Percentiles rank a stretch among this genome's conserved stretches.
Conservation (phyloP, 352 stramenopile genomes). For the Phytophthora macrochlamydospora region DNA sequence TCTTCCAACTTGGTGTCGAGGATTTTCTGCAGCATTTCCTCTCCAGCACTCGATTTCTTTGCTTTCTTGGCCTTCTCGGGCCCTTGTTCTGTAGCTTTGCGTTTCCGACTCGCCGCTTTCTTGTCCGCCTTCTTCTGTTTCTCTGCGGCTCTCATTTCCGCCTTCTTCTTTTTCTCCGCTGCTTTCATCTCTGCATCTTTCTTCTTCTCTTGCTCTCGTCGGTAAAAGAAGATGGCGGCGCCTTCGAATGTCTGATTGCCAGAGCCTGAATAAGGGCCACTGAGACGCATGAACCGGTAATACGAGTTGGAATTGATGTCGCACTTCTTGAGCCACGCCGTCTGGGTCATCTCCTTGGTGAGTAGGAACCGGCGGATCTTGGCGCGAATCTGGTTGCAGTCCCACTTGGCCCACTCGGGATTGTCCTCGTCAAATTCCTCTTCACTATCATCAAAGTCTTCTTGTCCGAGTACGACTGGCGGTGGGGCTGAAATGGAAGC, state of each 20-base stretch:
- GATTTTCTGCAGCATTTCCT: conserved; percentile 43
- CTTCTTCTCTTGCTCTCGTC: conserved; percentile 32
- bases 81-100: conserved; percentile 24
- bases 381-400: conserved; percentile 53
- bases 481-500: neutral
- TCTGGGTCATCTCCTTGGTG: conserved; percentile 59
- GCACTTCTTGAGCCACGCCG: conserved; percentile 42
- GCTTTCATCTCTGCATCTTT: conserved; percentile 12
- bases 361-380: conserved; percentile 57
- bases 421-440: conserved; percentile 31
- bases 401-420: conserved; percentile 30
- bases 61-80: conserved; percentile 34
- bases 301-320: conserved; percentile 58
- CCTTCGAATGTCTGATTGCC: conserved; percentile 50
- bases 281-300: conserved; percentile 59
- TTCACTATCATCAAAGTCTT: conserved; percentile 24
- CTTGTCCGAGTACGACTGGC: neutral
- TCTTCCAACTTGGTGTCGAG: conserved; percentile 35
- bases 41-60: conserved; percentile 19
- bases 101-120: conserved; percentile 20
- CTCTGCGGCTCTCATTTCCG: conserved; percentile 12
- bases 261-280: conserved; percentile 39
- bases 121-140: conserved; percentile 17
- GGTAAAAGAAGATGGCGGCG: conserved; percentile 49
- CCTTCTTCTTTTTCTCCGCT: conserved; percentile 23